A percentile compares a stretch with the other conserved stretches of the same genome.
These are phyloP conservation scores for Melampsora americana DNA, from an alignment of 1,284 basidiomycete species.

Conservation along the genomic window DNA sequence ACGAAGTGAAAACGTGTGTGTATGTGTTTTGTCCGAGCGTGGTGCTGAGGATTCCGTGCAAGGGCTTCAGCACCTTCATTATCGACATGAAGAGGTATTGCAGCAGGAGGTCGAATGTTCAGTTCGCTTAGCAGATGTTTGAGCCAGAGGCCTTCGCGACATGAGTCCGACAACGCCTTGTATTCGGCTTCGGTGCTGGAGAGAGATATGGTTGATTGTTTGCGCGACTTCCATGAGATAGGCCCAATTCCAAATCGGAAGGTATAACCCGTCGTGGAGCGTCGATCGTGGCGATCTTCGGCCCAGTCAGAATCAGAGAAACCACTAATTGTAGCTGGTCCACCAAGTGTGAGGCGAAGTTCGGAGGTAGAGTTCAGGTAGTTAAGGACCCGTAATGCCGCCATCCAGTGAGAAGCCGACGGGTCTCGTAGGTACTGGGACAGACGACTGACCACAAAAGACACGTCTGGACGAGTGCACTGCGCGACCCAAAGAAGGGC, in stretches of 20 bases:
- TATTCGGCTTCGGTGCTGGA: no score
- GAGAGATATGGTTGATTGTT: not conserved
- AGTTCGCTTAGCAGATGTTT: not conserved
- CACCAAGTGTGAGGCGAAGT: not conserved
- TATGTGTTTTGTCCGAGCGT: slow-evolving; percentile 57
- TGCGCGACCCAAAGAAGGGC: not conserved
- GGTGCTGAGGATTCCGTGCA: slow-evolving; percentile 42
- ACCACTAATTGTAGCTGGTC: not conserved
- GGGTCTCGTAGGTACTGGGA: not conserved
- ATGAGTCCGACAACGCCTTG: not conserved
- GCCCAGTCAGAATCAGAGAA: slow-evolving; percentile 8
- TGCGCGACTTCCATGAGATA: slow-evolving; percentile 6
- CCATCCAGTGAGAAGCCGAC: not conserved
- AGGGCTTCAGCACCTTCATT: slow-evolving; percentile 3
- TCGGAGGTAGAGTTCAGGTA: not conserved
- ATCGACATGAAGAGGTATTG: no score
- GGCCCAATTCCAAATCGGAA: not conserved
- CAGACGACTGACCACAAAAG: not conserved
- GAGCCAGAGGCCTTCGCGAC: not conserved
- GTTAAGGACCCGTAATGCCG: not conserved
- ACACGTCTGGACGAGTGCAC: not conserved
- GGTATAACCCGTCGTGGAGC: slow-evolving; percentile 3
- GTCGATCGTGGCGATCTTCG: not conserved
- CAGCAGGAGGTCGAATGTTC: not conserved
- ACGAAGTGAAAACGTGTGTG: slow-evolving; percentile 57